Conservation (phyloP, 345 rosid genomes). For the Boechera divaricarpa region DNA sequence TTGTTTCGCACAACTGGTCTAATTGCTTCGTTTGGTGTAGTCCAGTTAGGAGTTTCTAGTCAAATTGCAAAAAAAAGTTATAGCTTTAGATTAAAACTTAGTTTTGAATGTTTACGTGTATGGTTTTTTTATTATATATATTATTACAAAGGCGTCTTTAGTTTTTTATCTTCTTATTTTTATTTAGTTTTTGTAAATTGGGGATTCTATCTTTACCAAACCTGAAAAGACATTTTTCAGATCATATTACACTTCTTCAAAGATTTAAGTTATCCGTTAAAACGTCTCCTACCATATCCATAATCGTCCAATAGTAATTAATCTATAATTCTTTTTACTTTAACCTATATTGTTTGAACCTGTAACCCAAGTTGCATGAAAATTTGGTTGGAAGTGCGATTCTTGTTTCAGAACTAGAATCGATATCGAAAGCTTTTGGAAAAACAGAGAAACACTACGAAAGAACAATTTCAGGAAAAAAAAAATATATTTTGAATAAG, state of each 20-base stretch:
- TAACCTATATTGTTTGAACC: neutral
- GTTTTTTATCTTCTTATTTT: neutral
- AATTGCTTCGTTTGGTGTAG: conserved; percentile 16
- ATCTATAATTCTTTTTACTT: neutral
- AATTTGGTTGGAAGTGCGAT: neutral
- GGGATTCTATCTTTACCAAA: conserved; percentile 10
- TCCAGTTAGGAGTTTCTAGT: neutral
- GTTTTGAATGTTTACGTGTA: neutral
- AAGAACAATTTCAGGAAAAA: no score
- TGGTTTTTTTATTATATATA: neutral
- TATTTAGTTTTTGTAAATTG: neutral
- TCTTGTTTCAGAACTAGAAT: no score
- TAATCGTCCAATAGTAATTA: neutral
- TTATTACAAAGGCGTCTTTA: neutral
- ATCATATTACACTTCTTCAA: neutral
- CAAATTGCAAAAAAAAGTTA: conserved; percentile 25
- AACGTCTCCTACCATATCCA: neutral
- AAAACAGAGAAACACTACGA: no score
- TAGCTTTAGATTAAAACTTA: neutral
- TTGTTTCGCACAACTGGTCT: neutral
- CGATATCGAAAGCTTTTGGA: no score
- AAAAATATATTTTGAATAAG: no score
- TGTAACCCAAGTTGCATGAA: neutral
- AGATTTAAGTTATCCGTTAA: neutral
- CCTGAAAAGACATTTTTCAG: conserved; percentile 3